Evolutionary conservation across 345 rosid species (phyloP).

Genomic region (Brassica rapa): DNA sequence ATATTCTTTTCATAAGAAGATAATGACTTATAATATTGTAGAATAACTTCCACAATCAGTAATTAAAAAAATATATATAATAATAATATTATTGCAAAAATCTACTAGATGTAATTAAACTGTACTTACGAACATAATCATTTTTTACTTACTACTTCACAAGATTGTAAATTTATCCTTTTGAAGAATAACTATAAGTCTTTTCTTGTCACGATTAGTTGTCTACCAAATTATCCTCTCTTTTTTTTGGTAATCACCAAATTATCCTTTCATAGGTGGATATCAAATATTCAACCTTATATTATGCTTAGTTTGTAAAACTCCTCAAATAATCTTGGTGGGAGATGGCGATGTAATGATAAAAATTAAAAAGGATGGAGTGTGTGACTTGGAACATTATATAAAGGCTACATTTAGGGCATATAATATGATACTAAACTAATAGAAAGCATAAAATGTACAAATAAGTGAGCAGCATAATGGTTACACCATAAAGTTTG

Average conservation of each 20-base stretch:
- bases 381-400: conserved; percentile 40
- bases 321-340: conserved; percentile 2
- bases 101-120: background rate
- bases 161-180: background rate
- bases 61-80: background rate
- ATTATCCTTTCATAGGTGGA: background rate
- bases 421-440: conserved; percentile 20
- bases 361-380: conserved; percentile 30
- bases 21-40: background rate
- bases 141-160: no score
- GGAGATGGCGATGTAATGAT: conserved; percentile 26
- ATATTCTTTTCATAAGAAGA: background rate
- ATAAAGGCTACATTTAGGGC: conserved; percentile 29
- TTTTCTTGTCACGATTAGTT: background rate
- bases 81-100: background rate
- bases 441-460: conserved; percentile 24
- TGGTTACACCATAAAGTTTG: conserved; percentile 38
- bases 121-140: background rate
- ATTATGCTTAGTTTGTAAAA: background rate
- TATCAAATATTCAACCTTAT: background rate
- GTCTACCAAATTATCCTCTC: background rate
- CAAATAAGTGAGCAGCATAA: conserved; percentile 37
- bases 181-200: background rate
- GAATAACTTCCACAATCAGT: background rate
- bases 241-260: background rate